Conservation (phyloP, 495 filamentous ascomycete genomes). For the Neurospora hispaniola region DNA sequence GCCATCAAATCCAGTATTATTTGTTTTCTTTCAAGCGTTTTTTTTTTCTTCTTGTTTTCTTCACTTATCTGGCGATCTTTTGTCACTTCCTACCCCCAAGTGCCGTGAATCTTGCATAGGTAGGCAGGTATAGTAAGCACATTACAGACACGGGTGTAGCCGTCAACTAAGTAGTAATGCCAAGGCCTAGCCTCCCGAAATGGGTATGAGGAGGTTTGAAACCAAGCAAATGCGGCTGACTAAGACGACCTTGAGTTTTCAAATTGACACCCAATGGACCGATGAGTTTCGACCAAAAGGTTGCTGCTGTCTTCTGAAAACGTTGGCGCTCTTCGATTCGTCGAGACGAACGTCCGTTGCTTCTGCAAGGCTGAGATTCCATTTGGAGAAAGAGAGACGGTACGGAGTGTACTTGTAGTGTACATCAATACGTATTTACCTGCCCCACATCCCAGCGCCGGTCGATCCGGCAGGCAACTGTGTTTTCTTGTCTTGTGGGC, state of each 20-base stretch:
- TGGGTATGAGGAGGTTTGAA: not conserved
- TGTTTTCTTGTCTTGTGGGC: not conserved
- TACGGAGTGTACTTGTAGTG: not conserved
- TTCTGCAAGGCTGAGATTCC: not conserved
- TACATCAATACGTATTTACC: not conserved
- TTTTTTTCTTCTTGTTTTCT: not conserved
- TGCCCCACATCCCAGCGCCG: not conserved
- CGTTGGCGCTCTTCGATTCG: not conserved
- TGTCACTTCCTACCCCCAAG: not conserved
- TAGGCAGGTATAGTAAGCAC: too few species aligned
- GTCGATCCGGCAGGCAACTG: not conserved
- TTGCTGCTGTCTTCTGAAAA: not conserved
- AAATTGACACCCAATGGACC: not conserved
- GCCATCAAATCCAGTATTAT: constrained; percentile 6
- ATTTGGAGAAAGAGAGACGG: not conserved
- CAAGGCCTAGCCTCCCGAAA: not conserved
- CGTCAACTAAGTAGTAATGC: not conserved
- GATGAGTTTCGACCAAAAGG: not conserved
- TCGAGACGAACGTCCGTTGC: not conserved
- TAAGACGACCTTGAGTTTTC: not conserved
- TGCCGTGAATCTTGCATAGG: too few species aligned
- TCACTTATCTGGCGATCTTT: not conserved
- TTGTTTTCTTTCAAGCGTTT: not conserved
- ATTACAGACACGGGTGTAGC: not conserved
- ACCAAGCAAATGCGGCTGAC: not conserved